A percentile compares a stretch with the other conserved stretches of the same genome.
phyloP scores from a whole-genome alignment of 2,329 filamentous ascomycete genomes.

The Exophiala bonariae region DNA sequence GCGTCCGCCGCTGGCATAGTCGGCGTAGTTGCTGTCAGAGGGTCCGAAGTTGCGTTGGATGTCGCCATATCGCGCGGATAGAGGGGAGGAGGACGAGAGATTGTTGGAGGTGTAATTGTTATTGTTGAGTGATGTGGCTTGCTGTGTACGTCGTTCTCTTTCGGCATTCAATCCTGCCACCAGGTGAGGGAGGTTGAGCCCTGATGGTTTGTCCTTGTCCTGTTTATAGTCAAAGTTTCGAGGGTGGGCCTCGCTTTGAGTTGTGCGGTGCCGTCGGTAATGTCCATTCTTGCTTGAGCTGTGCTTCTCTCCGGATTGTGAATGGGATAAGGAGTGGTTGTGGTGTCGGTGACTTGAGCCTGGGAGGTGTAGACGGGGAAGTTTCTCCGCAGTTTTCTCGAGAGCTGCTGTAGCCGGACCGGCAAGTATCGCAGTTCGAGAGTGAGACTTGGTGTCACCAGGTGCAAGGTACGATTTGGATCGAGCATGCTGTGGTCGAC shows the following conservation, averaged over 20 bases:
- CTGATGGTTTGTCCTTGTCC: conserved; percentile 7
- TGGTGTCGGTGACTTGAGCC: conserved; percentile 19
- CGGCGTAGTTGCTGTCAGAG: conserved; percentile 1
- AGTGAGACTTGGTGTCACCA: conserved; percentile 13
- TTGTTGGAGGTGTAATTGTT: not conserved
- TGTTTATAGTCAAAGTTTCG: conserved; percentile 5
- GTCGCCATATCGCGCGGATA: not conserved
- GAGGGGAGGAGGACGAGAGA: no score
- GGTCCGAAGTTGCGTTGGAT: conserved; percentile 15
- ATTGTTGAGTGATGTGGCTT: not conserved
- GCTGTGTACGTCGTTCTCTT: conserved; percentile 13
- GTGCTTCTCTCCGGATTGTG: conserved; percentile 6
- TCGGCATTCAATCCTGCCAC: conserved; percentile 22
- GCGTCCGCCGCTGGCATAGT: conserved; percentile 15
- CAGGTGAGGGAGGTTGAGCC: conserved; percentile 15
- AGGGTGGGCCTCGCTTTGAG: conserved; percentile 17
- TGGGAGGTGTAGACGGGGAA: conserved; percentile 19
- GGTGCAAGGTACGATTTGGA: conserved; percentile 18
- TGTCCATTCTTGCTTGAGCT: not conserved
- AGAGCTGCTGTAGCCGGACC: conserved; percentile 5
- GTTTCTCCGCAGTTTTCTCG: conserved; percentile 17
- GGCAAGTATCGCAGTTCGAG: conserved; percentile 2
- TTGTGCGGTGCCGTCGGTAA: conserved; percentile 14
- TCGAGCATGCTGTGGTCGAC: conserved; percentile 12
- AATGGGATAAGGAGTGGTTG: conserved; percentile 10